Evolutionary conservation across 805 yeast species (phyloP).

Genomic region (Pichia exigua): DNA sequence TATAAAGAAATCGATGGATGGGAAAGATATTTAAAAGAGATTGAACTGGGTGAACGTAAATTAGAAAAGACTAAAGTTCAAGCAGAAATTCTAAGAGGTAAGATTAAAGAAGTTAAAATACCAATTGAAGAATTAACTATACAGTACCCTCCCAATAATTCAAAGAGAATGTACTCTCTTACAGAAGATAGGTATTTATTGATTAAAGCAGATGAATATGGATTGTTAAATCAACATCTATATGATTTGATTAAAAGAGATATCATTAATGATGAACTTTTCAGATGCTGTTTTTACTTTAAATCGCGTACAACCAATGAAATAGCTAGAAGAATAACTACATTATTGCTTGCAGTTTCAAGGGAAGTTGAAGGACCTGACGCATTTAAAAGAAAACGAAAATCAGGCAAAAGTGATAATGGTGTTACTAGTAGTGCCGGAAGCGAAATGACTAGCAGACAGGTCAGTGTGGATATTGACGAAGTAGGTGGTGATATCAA

Average conservation of each 20-base stretch:
- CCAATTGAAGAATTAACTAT: conserved; percentile 58
- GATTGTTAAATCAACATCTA: conserved; percentile 50
- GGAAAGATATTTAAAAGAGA: conserved; percentile 63
- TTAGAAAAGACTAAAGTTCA: conserved; percentile 47
- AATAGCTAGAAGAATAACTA: conserved; percentile 58
- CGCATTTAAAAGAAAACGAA: conserved; percentile 41
- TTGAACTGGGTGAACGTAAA: conserved; percentile 68
- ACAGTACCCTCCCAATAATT: conserved; percentile 77
- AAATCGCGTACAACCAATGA: conserved; percentile 67
- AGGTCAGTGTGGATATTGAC: not conserved
- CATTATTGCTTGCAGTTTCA: conserved; percentile 58
- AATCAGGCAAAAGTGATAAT: conserved; percentile 12
- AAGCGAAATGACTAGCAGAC: conserved; percentile 19
- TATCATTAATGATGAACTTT: conserved; percentile 48
- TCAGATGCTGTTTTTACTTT: conserved; percentile 69
- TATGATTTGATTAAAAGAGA: conserved; percentile 62
- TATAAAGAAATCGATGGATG: conserved; percentile 56
- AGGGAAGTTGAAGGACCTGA: conserved; percentile 63
- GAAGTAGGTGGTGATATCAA: not conserved
- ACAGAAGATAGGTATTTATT: conserved; percentile 65
- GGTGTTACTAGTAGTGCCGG: not conserved
- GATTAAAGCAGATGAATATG: conserved; percentile 54
- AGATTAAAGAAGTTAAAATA: conserved; percentile 44
- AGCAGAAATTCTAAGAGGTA: conserved; percentile 44
- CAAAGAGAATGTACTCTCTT: conserved; percentile 63